Base-by-base conservation (phyloP, 495 filamentous ascomycete species). In the Penicillium bialowiezense region DNA sequence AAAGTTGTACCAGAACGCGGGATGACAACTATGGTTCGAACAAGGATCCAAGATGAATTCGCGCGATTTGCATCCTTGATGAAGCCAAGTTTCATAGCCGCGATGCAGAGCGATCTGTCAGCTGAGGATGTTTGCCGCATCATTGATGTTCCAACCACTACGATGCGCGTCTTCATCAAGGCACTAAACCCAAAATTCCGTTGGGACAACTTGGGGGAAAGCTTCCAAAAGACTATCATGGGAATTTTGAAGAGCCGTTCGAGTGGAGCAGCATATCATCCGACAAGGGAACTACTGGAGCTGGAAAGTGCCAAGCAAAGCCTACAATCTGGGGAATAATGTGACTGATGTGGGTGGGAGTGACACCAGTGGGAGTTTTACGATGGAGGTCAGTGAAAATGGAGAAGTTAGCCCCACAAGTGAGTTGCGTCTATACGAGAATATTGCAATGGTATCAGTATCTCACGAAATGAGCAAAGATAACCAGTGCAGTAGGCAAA, bases 101-200 rank as follows among this genome's bases (percentile, higher is more conserved):
- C 5, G 9, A 43, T 44, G 48, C 39, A 44, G 29, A 14, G 26
- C 5, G 20, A 37, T 4, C 13, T 43, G 10, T 52, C 56, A 1
- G 32, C 52, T 15, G 53, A 63, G 34, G 50, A 52, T 29, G 56
- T 57, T 13, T 63, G 56, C 39, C 21, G 6, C 15, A 54, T 55
- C 12, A 19, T 60, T 6, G 33, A 38, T 17, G 36, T 63, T 31
- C 53, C 57, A 47, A 44, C 41, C 6, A 26, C 45, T 13, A 21
- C 60, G 26, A 60, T 63, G 54, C 53, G 54, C 17, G 49, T 54
- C 31, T 60, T 60, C 24, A 33, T 44, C 18, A 49, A 48, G 19
- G 53, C 56, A 17, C 51, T 63, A 1, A 60, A 57, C 24, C 57
- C 57, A 17, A 41, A 55, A 0, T 60, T 60, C 41, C 41, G 36